Base-by-base conservation (phyloP, 257 asterid species). In the Prunella vulgaris region DNA sequence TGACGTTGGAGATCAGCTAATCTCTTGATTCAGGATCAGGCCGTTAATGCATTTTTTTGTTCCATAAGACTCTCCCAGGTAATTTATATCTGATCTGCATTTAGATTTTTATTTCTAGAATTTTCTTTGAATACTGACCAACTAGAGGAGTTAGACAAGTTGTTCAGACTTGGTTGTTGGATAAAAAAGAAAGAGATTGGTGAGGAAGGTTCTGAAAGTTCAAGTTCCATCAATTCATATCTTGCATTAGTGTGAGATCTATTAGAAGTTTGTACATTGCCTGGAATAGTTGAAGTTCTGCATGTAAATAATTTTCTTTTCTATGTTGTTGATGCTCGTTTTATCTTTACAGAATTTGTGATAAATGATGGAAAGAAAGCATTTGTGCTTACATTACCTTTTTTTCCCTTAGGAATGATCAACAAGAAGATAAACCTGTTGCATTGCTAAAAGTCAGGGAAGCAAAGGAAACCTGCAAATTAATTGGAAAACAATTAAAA, bases 401-500 rank as follows among this genome's bases (percentile, higher is more conserved):
- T 70, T 8, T 14, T 22, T 37, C 13, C 22, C 71, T 67, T 74
- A 78, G 72, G 62, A 68, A 73, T 72, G 74, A 75, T 70, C 88
- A 91, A 96, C 85, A 81, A 38, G 88, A 85, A 22, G 91, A 84
- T 53, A 84, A 80, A 76, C 68, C 84, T 69, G 78, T 89, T 18
- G 91, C 95, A 49, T 82, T 87, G 77, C 95, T 91, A 96, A 89
- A 76, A 85, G 85, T 71, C 82, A 80, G 60, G 96, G 93, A 51
- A 80, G 82, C 88, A 87, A 87, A 79, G 96, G 96, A 66, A 79
- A 82, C 68, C 90, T 91, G 77, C 88, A 78, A 71, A 91, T 91
- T 38, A 91, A 91, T 77, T 93, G 96, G 40, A 87, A 85, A 87
- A 61, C 85, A 59, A 76, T 91, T n/a, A 80, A 79, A 87, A 88